Evolutionary conservation across 495 filamentous ascomycete species (phyloP).

Genomic region (Oidiodendron maius): DNA sequence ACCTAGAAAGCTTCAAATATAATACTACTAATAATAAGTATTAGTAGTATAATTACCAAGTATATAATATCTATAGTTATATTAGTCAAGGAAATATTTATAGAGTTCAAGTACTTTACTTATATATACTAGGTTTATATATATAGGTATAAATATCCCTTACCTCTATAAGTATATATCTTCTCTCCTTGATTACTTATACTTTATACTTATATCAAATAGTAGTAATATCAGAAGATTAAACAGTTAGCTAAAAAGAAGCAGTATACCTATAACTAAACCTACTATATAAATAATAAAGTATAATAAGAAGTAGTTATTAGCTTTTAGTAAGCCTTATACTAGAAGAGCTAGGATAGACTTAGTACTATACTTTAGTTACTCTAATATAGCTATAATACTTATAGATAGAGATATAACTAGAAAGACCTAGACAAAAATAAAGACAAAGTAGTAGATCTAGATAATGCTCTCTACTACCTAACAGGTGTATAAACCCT

Average conservation of each 20-base stretch:
- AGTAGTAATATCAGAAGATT: too few relatives aligned
- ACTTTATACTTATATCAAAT: too few relatives aligned
- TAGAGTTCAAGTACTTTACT: too few relatives aligned
- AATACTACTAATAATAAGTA: conserved; percentile 76
- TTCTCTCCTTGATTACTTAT: too few relatives aligned
- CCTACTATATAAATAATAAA: conserved; percentile 84
- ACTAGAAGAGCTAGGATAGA: conserved; percentile 61
- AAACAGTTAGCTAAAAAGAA: conserved; percentile 46
- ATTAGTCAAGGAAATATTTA: conserved; percentile 8
- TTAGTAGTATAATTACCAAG: conserved; percentile 70
- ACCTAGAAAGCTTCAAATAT: conserved; percentile 81
- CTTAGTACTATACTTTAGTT: conserved; percentile 57
- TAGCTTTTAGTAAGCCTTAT: conserved; percentile 66
- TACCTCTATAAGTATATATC: too few relatives aligned
- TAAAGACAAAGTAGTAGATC: conserved; percentile 88
- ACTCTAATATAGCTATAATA: conserved; percentile 53
- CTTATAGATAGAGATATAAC: conserved; percentile 73
- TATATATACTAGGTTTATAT: too few relatives aligned
- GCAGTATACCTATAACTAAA: conserved; percentile 63
- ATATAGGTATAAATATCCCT: too few relatives aligned
- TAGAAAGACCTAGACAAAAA: conserved; percentile 88
- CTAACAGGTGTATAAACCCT: conserved; percentile 63
- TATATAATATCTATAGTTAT: conserved; percentile 16
- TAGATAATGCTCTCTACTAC: conserved; percentile 78
- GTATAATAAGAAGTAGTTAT: conserved; percentile 92